Evolutionary conservation across 1,284 basidiomycete species (phyloP).

Genomic region (Trichosporon asahii): DNA sequence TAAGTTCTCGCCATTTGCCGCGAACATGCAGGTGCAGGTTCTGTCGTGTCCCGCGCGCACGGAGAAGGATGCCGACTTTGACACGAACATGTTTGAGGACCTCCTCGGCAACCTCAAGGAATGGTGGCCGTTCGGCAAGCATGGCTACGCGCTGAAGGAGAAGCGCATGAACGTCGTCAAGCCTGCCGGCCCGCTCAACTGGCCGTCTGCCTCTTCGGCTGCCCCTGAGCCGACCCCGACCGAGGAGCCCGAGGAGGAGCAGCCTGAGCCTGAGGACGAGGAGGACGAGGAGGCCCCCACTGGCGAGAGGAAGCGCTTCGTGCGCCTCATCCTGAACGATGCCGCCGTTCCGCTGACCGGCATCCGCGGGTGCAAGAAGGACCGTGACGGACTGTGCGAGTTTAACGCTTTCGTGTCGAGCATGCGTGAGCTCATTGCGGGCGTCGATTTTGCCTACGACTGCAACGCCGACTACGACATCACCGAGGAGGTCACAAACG

Average conservation of each 20-base stretch:
- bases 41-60: slow-evolving; percentile 52
- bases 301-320: slow-evolving; percentile 44
- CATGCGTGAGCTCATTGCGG: slow-evolving; percentile 56
- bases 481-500: slow-evolving; percentile 2
- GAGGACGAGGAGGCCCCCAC: slow-evolving; percentile 22
- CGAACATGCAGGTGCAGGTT: slow-evolving; percentile 62
- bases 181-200: neutral
- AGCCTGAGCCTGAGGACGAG: slow-evolving; percentile 5
- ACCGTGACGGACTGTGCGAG: slow-evolving; percentile 60
- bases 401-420: slow-evolving; percentile 58
- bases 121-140: slow-evolving; percentile 19
- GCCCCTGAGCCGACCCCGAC: neutral
- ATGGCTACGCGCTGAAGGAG: slow-evolving; percentile 5
- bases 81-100: neutral
- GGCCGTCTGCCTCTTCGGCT: neutral
- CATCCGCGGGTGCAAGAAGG: slow-evolving; percentile 57
- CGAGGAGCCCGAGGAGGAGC: neutral
- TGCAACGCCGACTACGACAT: slow-evolving; percentile 27
- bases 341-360: slow-evolving; percentile 64
- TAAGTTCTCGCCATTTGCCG: slow-evolving; percentile 57
- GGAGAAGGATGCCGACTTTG: slow-evolving; percentile 1
- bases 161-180: slow-evolving; percentile 12
- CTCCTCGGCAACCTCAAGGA: neutral
- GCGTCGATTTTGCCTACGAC: slow-evolving; percentile 49
- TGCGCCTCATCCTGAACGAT: slow-evolving; percentile 58